Evolutionary conservation across 139 green algal species (phyloP).

Genomic region (Chlorella sp.): DNA sequence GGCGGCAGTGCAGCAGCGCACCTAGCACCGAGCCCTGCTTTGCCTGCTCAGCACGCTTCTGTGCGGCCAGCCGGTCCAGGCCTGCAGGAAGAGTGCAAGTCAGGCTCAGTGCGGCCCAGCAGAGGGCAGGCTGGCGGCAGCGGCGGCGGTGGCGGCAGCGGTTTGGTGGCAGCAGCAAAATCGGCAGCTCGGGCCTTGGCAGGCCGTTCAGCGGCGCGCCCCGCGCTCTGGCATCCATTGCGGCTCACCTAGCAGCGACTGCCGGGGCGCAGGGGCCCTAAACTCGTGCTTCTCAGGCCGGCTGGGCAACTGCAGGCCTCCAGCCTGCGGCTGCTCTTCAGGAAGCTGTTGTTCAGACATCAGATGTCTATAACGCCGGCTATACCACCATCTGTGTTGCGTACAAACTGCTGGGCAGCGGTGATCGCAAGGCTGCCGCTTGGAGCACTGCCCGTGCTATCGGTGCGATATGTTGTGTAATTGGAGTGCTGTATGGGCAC

Average conservation of each 20-base stretch:
- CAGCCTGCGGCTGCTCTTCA: constrained; percentile 20
- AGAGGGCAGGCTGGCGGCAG: neutral
- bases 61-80: constrained; percentile 68
- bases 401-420: too few species aligned
- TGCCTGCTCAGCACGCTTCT: constrained; percentile 67
- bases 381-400: neutral
- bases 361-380: neutral
- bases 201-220: neutral
- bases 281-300: constrained; percentile 68
- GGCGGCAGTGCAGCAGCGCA: constrained; percentile 28
- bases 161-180: neutral
- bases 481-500: too few species aligned
- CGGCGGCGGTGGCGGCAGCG: constrained; percentile 12
- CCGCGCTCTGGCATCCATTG: neutral
- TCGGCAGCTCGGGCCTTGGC: neutral
- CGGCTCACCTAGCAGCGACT: constrained; percentile 70
- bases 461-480: too few species aligned
- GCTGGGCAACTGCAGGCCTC: constrained; percentile 58
- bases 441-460: too few species aligned
- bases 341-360: neutral
- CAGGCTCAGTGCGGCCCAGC: neutral
- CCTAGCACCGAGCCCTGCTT: constrained; percentile 53
- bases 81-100: constrained; percentile 49
- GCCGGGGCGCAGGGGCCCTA: constrained; percentile 72
- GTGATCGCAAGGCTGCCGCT: too few species aligned